Evolutionary conservation across 441 rosid genomes (phyloP).

Genomic region (Sinapis alba): DNA sequence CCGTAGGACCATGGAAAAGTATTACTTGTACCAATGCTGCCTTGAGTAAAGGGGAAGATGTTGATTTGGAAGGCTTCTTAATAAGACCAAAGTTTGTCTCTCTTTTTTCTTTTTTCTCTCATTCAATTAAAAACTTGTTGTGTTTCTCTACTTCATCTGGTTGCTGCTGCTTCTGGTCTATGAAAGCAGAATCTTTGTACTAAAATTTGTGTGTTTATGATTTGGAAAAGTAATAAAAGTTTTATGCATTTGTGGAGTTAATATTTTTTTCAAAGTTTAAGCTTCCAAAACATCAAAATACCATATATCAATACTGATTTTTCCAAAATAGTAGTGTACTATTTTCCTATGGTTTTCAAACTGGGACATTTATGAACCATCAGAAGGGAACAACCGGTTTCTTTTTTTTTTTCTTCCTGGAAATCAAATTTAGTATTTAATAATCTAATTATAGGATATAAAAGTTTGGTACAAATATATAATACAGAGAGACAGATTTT

Average conservation of each 20-base stretch:
- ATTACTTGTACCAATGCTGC: conserved; percentile 65
- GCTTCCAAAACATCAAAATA: neutral
- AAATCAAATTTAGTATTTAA: neutral
- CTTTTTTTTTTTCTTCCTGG: neutral
- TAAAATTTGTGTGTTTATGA: conserved; percentile 35
- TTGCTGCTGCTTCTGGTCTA: conserved; percentile 19
- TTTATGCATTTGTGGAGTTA: neutral
- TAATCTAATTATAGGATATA: conserved; percentile 13
- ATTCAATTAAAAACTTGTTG: conserved; percentile 10
- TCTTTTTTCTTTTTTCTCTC: neutral
- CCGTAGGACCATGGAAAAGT: conserved; percentile 61
- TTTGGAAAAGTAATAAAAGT: neutral
- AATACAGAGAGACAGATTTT: neutral
- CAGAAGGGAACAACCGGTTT: neutral
- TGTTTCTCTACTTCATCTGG: conserved; percentile 16
- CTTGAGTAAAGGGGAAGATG: conserved; percentile 41
- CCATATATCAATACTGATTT: neutral
- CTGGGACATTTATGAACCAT: neutral
- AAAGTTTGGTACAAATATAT: neutral
- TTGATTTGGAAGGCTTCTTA: conserved; percentile 12
- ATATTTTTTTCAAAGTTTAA: neutral
- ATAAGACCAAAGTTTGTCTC: conserved; percentile 24
- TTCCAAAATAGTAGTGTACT: neutral
- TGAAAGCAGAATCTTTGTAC: conserved; percentile 25
- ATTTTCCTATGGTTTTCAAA: neutral